phyloP scores from a whole-genome alignment of 192 early-diverging fungal genomes.

The Umbelopsis ramanniana region DNA sequence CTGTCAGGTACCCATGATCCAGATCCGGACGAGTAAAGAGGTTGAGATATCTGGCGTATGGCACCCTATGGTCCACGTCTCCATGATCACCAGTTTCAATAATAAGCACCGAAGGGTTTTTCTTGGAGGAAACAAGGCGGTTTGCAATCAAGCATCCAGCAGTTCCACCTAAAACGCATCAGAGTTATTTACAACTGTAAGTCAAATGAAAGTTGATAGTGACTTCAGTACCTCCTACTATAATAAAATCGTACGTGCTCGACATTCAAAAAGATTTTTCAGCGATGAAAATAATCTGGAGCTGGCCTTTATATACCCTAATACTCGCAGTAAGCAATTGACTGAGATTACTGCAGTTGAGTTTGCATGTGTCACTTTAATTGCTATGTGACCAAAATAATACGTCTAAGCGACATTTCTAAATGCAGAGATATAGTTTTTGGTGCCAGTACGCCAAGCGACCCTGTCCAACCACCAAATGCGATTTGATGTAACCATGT shows the following conservation, averaged over 20 bases:
- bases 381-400: too few relatives aligned
- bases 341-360: too few relatives aligned
- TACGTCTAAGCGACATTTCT: too few relatives aligned
- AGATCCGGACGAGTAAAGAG: slow-evolving; percentile 23
- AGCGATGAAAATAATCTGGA: background rate
- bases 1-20: slow-evolving; percentile 32
- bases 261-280: background rate
- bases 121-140: slow-evolving; percentile 23
- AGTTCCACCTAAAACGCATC: slow-evolving; percentile 30
- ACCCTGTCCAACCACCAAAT: too few relatives aligned
- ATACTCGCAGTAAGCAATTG: too few relatives aligned
- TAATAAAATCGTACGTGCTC: slow-evolving; percentile 4
- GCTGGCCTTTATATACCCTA: too few relatives aligned
- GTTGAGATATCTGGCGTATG: slow-evolving; percentile 36
- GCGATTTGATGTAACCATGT: too few relatives aligned
- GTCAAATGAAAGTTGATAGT: background rate
- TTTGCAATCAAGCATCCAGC: slow-evolving; percentile 41
- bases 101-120: background rate
- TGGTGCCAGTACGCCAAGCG: too few relatives aligned
- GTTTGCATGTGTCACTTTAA: too few relatives aligned
- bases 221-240: background rate
- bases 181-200: too few relatives aligned
- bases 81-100: slow-evolving; percentile 26
- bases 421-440: too few relatives aligned
- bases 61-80: slow-evolving; percentile 36